Base-by-base conservation (phyloP, 805 yeast genomes). In the Ogataea polymorpha region DNA sequence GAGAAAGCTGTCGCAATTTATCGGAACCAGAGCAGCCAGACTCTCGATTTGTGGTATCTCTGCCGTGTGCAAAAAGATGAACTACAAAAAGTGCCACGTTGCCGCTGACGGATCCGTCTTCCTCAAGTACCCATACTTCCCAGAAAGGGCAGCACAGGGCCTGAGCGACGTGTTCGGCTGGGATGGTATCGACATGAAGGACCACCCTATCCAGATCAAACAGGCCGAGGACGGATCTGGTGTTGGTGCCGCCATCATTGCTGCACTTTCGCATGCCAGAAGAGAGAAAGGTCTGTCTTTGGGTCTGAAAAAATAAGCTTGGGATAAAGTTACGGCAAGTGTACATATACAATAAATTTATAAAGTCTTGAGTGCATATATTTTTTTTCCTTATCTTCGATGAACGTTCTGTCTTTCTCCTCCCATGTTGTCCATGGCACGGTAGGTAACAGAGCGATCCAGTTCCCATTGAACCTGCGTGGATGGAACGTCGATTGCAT, bases 191-290 rank as follows among this genome's bases (percentile, higher is more conserved):
- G 53, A 54, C 37, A 53, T 51, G 32, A 61, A 70, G 50, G 78
- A 79, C 45, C 88, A 88, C 64, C 98, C 98, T 50, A 81, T 93
- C 59, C 68, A 74, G 50, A 80, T 90, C 53, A 86, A 83, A 29
- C 86, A 95, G 44, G 98, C 99, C 51, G 96, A 91, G 70, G 99
- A 93, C 70, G 99, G 99, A 56, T 84, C 93, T 27, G 98, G 98
- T 71, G 96, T 87, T 35, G 99, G 99, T 62, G 99, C 99, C 42
- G 99, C 98, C 38, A 77, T 91, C 56, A 91, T 93, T 68, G 98
- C 99, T 41, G 97, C 98, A 32, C 77, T 91, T 66, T 84, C 98
- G 43, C 79, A 84, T 65, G 74, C 79, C 64, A 82, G 99, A 71
- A 71, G 82, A 58, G 73, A 70, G 51, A 72, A 76, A 46, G 91